Evolutionary conservation across 768 basidiomycete species (phyloP).

Genomic region (Serendipita indica): DNA sequence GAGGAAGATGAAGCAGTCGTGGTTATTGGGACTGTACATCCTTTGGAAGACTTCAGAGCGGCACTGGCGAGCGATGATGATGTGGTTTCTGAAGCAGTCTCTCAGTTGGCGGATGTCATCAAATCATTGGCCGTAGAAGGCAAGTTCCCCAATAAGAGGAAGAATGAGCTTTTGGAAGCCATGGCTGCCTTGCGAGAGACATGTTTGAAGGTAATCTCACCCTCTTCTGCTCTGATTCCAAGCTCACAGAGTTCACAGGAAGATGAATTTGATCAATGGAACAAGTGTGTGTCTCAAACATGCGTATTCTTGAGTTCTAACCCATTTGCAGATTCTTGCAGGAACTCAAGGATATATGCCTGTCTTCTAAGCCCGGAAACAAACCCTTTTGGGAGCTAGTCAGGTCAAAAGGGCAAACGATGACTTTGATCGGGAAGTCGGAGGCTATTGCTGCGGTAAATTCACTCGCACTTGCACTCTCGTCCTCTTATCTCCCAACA

Average conservation of each 20-base stretch:
- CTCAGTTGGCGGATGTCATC: conserved; percentile 60
- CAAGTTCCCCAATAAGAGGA: conserved; percentile 57
- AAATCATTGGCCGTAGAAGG: conserved; percentile 44
- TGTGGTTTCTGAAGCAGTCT: conserved; percentile 70
- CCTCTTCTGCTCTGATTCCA: background rate
- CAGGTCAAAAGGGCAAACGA: conserved; percentile 27
- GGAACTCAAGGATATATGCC: conserved; percentile 42
- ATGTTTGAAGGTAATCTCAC: conserved; percentile 37
- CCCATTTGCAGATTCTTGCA: conserved; percentile 38
- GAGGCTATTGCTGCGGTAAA: conserved; percentile 34
- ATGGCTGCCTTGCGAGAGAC: conserved; percentile 50
- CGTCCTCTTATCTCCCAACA: background rate
- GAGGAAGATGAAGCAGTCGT: conserved; percentile 34
- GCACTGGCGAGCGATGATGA: conserved; percentile 54
- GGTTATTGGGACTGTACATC: conserved; percentile 59
- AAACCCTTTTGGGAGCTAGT: conserved; percentile 51
- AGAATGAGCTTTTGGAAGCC: conserved; percentile 58
- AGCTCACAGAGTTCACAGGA: conserved; percentile 30
- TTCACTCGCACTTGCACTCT: background rate
- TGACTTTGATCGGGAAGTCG: conserved; percentile 45
- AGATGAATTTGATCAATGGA: conserved; percentile 76
- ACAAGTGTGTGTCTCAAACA: conserved; percentile 33
- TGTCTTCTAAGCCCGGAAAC: conserved; percentile 37
- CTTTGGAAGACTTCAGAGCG: conserved; percentile 60
- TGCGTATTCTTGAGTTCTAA: background rate